Base-by-base conservation (phyloP, 1,284 basidiomycete species). In the Leccinum solheimii region DNA sequence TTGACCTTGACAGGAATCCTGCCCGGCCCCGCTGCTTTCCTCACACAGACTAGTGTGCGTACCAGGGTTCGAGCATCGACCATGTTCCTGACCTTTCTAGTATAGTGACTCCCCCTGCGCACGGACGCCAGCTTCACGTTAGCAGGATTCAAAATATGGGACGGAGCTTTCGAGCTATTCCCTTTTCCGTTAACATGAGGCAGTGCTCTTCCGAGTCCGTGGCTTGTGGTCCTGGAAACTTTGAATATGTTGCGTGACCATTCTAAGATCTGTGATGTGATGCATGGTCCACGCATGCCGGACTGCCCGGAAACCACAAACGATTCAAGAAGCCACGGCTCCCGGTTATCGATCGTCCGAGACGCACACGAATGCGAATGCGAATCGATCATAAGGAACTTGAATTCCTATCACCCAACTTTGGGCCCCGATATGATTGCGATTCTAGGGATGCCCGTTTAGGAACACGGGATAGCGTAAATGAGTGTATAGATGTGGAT, bases 41-140 rank as follows among this genome's bases (percentile, higher is more conserved):
- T 55, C 53, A 38, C 40, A 56, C 43, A 21, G n/a, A 51, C 55
- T 23, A 4, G 56, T 34, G 27, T 27, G 60, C 13, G 30, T 7
- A 36, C 55, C 58, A 60, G 60, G 56, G 56, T 54, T 52, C 43
- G 49, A 36, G 36, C 36, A 36, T 63, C 53, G 57, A 58, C 55
- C 6, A 16, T 27, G 62, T 62, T 52, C 59, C 64, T 68, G 56
- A 53, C 26, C 53, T 53, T 58, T 52, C 48, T 40, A 23, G 32
- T 26, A 45, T 9, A 36, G 26, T 61, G 45, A 55, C 40, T 11
- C 43, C 13, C 34, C 27, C 10, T 32, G 52, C 56, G 52, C 54
- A 57, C 26, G 56, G 30, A 59, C 51, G 60, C 55, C 60, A 56
- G 58, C 49, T 40, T 67, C 68, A 70, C 61, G 62, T 73, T 58